These are phyloP conservation scores for Cnidoscolus chayamansa DNA, from an alignment of 441 rosid genomes.

Conservation along the genomic window DNA sequence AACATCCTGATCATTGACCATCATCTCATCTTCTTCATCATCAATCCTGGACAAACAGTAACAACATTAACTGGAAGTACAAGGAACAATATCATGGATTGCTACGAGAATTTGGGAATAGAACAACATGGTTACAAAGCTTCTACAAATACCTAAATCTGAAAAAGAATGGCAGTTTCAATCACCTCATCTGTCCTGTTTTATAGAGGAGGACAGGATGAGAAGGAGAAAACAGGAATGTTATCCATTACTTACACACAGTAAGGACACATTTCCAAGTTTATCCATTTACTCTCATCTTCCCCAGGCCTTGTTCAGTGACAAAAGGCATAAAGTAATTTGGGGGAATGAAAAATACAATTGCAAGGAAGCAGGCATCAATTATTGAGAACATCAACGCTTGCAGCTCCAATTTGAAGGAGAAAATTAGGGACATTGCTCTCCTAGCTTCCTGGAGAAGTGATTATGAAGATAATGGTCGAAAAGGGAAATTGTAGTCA, in stretches of 20 bases:
- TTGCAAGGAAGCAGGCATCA: neutral
- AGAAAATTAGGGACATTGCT: neutral
- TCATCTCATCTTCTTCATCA: constrained; percentile 76
- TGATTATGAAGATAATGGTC: neutral
- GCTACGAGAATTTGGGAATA: neutral
- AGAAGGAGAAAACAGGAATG: neutral
- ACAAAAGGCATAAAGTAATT: neutral
- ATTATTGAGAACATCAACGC: neutral
- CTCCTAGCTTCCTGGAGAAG: neutral
- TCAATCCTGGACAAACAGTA: constrained; percentile 47
- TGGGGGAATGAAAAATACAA: neutral
- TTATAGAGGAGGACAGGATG: neutral
- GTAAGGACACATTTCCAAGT: neutral
- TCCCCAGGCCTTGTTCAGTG: neutral
- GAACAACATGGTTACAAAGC: neutral
- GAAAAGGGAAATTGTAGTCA: neutral
- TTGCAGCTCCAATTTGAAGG: neutral
- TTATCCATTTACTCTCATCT: neutral
- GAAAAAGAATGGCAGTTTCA: neutral
- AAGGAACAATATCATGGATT: neutral
- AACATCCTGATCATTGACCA: constrained; percentile 75
- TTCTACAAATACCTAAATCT: neutral
- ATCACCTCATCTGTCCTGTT: neutral
- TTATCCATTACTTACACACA: neutral
- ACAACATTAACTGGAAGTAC: neutral